Evolutionary conservation across 2,329 filamentous ascomycete species (phyloP), one percentile per base, ranked within the genome.

Genomic region (Pseudocercospora cruenta): DNA sequence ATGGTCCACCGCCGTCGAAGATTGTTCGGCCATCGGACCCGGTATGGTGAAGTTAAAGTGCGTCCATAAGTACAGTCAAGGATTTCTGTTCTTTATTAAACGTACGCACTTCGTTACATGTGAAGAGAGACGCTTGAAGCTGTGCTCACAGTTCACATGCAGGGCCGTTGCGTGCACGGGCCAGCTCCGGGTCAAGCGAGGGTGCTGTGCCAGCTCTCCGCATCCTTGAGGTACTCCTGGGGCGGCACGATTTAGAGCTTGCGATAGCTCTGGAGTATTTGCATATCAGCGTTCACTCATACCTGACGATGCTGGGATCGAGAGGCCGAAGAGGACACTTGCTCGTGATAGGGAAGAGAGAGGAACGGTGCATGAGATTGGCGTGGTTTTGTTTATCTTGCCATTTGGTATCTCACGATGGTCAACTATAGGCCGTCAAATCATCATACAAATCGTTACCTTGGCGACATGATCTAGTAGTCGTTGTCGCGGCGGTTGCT

Each of bases 401-500:
- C 12, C 10, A 16, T 3, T n/a, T 39, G 36, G 8, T 39, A 39
- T 39, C 12, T 16, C 36, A 36, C 4, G 2, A 22, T 43, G 19
- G 31, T 58, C 55, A 24, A 39, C 12, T 19, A 58, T 19, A 39
- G 28, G 31, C 55, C 55, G 55, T 58, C 55, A 58, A 43, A 4
- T 58, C 55, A 43, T 58, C 9, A 58, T 36, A 5, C 55, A 14
- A 12, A 10, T 39, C 10, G 24, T 9, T 43, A 22, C n/a, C 28
- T 16, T 58, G 31, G n/a, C 31, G 14, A 16, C 55, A 21, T 36
- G 21, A 39, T 26, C 47, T 63, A 63, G 22, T 55, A 63, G 36
- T 63, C 26, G 26, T 58, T 24, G 28, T 63, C 60, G 24, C 49
- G 49, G 49, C 60, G 51, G 51, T 53, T 53, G 28, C 43, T 53